Evolutionary conservation across 2,329 filamentous ascomycete species (phyloP).

Genomic region (Sporothrix pallida): DNA sequence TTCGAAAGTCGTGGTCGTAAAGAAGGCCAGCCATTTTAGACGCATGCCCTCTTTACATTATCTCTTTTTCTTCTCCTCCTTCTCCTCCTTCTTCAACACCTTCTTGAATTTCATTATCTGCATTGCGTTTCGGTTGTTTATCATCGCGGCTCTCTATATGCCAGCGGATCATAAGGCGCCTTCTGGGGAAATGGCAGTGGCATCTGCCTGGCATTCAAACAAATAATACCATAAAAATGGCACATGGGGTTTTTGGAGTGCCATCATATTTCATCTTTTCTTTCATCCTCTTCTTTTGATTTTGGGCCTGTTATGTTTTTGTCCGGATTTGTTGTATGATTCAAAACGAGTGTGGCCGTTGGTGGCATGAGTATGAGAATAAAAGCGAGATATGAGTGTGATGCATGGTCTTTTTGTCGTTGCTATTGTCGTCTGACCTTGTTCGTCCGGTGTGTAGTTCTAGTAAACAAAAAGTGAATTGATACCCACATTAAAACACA

Average conservation of each 20-base stretch:
- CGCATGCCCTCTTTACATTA: not conserved
- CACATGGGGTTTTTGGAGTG: not conserved
- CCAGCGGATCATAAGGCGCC: not conserved
- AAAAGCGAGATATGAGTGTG: not conserved
- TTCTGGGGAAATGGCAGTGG: conserved; percentile 20
- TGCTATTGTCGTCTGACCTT: not conserved
- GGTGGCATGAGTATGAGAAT: not conserved
- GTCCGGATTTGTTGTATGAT: conserved; percentile 1
- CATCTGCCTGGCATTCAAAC: conserved; percentile 26
- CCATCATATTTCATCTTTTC: not conserved
- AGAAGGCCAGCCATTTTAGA: conserved; percentile 24
- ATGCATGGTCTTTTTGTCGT: conserved; percentile 8
- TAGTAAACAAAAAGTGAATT: conserved; percentile 13
- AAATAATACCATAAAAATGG: conserved; percentile 8
- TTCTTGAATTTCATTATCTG: not conserved
- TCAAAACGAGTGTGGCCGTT: not conserved
- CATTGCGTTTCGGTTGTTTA: not conserved
- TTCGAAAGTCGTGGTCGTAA: conserved; percentile 1
- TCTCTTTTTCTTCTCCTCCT: not conserved
- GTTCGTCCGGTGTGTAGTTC: not conserved
- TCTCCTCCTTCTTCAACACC: not conserved
- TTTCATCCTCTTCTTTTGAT: not conserved
- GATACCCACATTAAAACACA: conserved; percentile 20
- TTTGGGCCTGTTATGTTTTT: not conserved
- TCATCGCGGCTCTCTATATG: not conserved